A percentile compares a stretch with the other conserved stretches of the same genome.
phyloP scores from a whole-genome alignment of 83 land plant species.

The Thuja plicata region DNA sequence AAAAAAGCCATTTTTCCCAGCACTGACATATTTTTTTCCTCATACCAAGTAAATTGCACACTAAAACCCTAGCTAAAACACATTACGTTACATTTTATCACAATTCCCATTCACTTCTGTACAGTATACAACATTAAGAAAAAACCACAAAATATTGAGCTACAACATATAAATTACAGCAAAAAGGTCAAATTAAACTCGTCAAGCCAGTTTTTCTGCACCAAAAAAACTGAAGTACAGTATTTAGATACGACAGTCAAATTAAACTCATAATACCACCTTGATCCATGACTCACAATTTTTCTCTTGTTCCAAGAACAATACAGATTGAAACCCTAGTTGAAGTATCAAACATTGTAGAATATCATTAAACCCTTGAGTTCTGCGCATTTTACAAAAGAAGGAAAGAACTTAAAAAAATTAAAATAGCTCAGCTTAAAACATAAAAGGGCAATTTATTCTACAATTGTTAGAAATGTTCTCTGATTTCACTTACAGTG shows the following conservation, averaged over 20 bases:
- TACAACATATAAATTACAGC: too few species aligned
- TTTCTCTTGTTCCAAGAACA: neutral
- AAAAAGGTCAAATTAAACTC: too few species aligned
- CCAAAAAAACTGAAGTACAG: neutral
- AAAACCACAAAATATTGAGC: too few species aligned
- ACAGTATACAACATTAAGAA: too few species aligned
- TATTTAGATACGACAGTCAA: neutral
- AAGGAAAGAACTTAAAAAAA: neutral
- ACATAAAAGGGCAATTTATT: neutral
- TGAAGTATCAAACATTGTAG: neutral
- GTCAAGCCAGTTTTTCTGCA: too few species aligned
- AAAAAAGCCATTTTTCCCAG: too few species aligned
- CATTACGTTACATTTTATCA: neutral
- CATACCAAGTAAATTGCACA: neutral
- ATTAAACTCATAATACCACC: neutral
- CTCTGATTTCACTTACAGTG: neutral
- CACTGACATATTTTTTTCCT: too few species aligned
- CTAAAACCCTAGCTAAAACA: neutral
- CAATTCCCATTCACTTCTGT: too few species aligned
- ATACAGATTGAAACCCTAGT: neutral
- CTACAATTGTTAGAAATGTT: neutral
- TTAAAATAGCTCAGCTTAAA: neutral
- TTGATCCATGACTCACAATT: neutral
- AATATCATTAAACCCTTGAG: neutral
- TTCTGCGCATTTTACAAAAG: neutral